Percentiles rank a stretch among this genome's conserved stretches.
Evolutionary conservation across 2,329 filamentous ascomycete genomes (phyloP).

Genomic region (Talaromyces funiculosus): DNA sequence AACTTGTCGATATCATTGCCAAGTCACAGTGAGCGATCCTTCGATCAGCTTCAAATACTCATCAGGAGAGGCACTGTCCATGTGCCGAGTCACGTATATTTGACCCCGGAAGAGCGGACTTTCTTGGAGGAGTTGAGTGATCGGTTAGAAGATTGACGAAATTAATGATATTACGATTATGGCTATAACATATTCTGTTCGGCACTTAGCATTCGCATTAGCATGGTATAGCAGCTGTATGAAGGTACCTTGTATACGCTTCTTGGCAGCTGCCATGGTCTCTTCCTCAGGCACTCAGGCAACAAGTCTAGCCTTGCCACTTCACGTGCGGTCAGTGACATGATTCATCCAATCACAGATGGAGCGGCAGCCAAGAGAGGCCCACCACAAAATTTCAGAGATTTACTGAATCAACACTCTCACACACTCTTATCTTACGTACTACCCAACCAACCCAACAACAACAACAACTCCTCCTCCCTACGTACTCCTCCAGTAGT

Average conservation of each 20-base stretch:
- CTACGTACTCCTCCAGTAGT: neutral
- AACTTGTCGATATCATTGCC: neutral
- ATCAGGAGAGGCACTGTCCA: conserved; percentile 26
- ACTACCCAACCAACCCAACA: neutral
- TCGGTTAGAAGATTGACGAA: neutral
- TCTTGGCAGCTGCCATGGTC: neutral
- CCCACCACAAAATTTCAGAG: conserved; percentile 14
- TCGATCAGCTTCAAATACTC: conserved; percentile 24
- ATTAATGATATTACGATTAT: neutral
- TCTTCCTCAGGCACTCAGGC: conserved; percentile 8
- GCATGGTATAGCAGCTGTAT: neutral
- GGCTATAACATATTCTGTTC: neutral
- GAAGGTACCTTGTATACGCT: neutral
- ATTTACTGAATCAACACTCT: neutral
- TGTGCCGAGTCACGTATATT: conserved; percentile 29
- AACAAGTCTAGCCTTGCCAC: conserved; percentile 13
- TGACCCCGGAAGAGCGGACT: conserved; percentile 29
- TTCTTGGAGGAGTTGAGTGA: conserved; percentile 30
- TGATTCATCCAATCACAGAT: conserved; percentile 11
- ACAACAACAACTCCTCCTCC: neutral
- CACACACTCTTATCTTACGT: neutral
- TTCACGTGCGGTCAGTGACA: conserved; percentile 11
- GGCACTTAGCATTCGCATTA: neutral
- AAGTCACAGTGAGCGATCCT: conserved; percentile 9
- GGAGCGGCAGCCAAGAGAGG: neutral